Evolutionary conservation across 2,329 filamentous ascomycete genomes (phyloP).

Genomic region (Penicillium sp.): DNA sequence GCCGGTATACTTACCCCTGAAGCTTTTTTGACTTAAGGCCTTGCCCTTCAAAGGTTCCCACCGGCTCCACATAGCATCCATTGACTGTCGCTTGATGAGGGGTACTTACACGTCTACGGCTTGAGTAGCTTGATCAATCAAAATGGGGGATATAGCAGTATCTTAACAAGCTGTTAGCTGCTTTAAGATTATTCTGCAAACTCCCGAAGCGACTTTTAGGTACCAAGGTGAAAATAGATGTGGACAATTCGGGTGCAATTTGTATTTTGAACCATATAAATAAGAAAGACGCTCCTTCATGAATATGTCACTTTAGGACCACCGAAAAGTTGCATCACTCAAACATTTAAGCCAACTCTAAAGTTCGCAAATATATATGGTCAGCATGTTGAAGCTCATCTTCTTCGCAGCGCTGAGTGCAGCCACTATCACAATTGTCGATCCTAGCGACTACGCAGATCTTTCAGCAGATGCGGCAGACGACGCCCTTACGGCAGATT

Average conservation of each 20-base stretch:
- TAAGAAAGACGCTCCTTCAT: neutral
- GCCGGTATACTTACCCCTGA: neutral
- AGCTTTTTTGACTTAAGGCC: neutral
- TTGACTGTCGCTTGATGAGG: neutral
- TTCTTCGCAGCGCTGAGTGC: neutral
- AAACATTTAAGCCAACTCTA: neutral
- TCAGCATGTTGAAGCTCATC: neutral
- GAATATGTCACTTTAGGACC: neutral
- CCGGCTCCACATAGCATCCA: neutral
- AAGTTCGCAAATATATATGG: too few relatives aligned
- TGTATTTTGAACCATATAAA: neutral
- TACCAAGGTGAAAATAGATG: neutral
- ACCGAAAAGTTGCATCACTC: neutral
- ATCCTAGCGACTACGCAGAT: constrained; percentile 6
- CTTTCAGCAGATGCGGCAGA: constrained; percentile 1
- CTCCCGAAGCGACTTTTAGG: neutral
- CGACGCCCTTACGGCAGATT: constrained; percentile 1
- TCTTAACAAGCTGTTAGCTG: neutral
- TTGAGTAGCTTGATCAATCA: neutral
- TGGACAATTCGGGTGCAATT: neutral
- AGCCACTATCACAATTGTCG: constrained; percentile 1
- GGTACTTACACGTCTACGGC: neutral
- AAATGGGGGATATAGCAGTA: neutral
- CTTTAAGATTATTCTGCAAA: neutral
- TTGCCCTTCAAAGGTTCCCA: neutral